Evolutionary conservation across 164 flowering plant genomes (phyloP), one percentile per base, ranked within the genome.

Genomic region (Kingdonia uniflora): DNA sequence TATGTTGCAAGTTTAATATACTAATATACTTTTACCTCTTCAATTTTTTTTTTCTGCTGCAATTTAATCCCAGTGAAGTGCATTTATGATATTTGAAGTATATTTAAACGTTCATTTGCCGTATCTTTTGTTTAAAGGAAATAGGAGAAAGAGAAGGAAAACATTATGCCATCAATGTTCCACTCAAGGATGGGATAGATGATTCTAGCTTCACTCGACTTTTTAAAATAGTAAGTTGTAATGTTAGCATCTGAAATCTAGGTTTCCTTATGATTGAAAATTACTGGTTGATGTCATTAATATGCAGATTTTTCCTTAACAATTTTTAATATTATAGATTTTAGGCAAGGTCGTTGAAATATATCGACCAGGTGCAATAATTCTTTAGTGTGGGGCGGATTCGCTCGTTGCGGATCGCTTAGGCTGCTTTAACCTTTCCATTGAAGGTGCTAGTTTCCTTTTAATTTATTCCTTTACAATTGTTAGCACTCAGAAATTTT

Each of bases 311-410:
- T 42, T 49, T 41, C 19, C 22, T 64, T 62, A 8, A 58, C 52
- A 42, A 19, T 46, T 45, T 55, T 49, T 44, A 37, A 22, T 61
- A 50, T 19, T 68, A 59, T 61, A 92, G 99, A 79, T 92, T 59
- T 84, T 92, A 57, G 68, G 87, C 59, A 92, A 88, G 81, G 99
- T 92, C 70, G 88, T 88, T 48, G 97, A 92, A 64, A 80, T 73
- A 51, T 92, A 88, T 75, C 71, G 49, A 54, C 99, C 97, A 33
- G 97, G 95, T 46, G 99, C 64, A 0, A 84, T 92, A 50, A 96
- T 92, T 65, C 95, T 92, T 48, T 95, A 92, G 60, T 92, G 99
- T 74, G 99, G 99, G 29, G 99, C 99, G 56, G 99, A 88, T 80
- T 92, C 99, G 21, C 95, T 92, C 59, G 95, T 95, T 51, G 89